phyloP scores from a whole-genome alignment of 306 rosid species.

The Rosa chinensis region DNA sequence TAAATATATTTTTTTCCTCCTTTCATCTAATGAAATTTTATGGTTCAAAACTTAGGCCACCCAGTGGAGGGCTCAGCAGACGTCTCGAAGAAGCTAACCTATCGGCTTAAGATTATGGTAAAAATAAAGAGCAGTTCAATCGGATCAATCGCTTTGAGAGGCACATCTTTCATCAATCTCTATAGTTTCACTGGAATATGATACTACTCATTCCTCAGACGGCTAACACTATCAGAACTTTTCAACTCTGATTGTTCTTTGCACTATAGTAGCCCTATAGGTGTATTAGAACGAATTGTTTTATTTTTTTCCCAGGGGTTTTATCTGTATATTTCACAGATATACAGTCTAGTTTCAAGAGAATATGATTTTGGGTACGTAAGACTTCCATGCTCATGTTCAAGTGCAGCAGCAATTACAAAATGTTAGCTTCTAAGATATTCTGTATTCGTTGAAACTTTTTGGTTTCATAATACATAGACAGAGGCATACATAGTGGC shows the following conservation, averaged over 20 bases:
- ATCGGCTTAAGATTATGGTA: conserved; percentile 27
- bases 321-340: not conserved
- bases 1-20: not conserved
- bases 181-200: not conserved
- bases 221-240: not conserved
- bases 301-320: not conserved
- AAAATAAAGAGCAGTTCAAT: not conserved
- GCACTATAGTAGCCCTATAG: not conserved
- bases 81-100: conserved; percentile 36
- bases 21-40: conserved; percentile 12
- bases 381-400: conserved; percentile 5
- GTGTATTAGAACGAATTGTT: conserved; percentile 2
- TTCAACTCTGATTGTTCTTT: not conserved
- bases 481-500: not conserved
- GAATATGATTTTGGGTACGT: not conserved
- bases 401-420: conserved; percentile 5
- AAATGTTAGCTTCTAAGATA: not conserved
- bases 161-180: not conserved
- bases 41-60: conserved; percentile 43
- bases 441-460: not conserved
- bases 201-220: not conserved
- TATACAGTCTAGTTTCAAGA: not conserved
- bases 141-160: conserved; percentile 3
- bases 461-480: not conserved
- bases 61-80: conserved; percentile 60